Conservation (phyloP, 2,329 filamentous ascomycete genomes). For the Leptosphaerulina australis region DNA sequence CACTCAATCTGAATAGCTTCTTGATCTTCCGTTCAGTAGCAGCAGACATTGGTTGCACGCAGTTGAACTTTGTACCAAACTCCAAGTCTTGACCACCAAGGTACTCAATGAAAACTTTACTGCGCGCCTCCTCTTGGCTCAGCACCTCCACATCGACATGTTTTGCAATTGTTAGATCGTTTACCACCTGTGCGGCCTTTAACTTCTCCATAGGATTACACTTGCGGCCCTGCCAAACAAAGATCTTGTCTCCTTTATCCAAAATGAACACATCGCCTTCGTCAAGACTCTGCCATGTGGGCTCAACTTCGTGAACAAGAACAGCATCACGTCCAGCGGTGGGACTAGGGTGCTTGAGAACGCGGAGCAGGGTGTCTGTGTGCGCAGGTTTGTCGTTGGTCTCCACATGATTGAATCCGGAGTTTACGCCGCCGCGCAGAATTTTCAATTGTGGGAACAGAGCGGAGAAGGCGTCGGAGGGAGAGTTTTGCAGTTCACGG, state of each 20-base stretch:
- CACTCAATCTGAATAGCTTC: conserved; percentile 67
- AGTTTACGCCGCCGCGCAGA: conserved; percentile 64
- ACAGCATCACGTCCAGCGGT: conserved; percentile 56
- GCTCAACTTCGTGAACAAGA: conserved; percentile 68
- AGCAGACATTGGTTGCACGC: conserved; percentile 50
- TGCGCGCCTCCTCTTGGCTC: conserved; percentile 64
- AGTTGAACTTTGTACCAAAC: conserved; percentile 52
- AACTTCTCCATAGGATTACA: conserved; percentile 73
- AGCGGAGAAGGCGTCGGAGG: conserved; percentile 64
- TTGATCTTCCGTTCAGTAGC: conserved; percentile 36
- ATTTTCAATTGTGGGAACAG: conserved; percentile 68
- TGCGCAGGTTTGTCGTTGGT: conserved; percentile 51
- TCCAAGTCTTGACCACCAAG: conserved; percentile 49
- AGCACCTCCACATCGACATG: conserved; percentile 70
- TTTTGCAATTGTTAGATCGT: conserved; percentile 68
- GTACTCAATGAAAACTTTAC: conserved; percentile 61
- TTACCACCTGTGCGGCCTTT: conserved; percentile 70
- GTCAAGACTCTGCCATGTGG: conserved; percentile 66
- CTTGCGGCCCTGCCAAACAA: conserved; percentile 70
- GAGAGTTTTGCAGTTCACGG: conserved; percentile 65
- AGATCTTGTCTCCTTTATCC: conserved; percentile 68
- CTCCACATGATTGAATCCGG: conserved; percentile 69
- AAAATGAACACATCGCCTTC: conserved; percentile 70
- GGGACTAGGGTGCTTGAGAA: conserved; percentile 63
- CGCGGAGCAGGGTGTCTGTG: conserved; percentile 61